Evolutionary conservation across 192 early-diverging fungal genomes (phyloP).

Genomic region (Gaertneriomyces sp.): DNA sequence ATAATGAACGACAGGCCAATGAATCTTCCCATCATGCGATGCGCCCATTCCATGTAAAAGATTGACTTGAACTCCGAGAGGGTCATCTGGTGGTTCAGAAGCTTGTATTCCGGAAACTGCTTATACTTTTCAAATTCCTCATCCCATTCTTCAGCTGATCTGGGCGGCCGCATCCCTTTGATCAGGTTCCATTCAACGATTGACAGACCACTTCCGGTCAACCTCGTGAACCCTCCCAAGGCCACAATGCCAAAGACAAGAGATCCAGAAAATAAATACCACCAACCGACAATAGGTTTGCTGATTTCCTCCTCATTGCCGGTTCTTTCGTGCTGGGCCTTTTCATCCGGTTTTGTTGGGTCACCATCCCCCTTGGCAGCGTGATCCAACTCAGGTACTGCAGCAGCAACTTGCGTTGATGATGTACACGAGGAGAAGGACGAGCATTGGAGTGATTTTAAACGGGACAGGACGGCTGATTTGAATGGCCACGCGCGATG

Average conservation of each 20-base stretch:
- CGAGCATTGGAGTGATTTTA: too few species aligned
- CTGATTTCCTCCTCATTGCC: constrained; percentile 5
- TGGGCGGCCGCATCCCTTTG: constrained; percentile 86
- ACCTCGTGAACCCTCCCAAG: constrained; percentile 88
- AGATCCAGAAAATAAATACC: constrained; percentile 83
- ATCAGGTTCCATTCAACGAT: constrained; percentile 97
- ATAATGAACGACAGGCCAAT: constrained; percentile 86
- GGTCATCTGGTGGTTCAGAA: constrained; percentile 85
- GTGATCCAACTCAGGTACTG: too few species aligned
- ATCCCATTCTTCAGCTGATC: constrained; percentile 80
- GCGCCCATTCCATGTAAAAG: constrained; percentile 98
- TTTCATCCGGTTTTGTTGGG: too few species aligned
- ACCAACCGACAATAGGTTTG: constrained; percentile 73
- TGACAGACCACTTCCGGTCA: constrained; percentile 96
- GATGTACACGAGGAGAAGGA: too few species aligned
- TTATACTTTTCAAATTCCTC: constrained; percentile 98
- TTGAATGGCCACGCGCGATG: too few species aligned
- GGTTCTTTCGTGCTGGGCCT: too few species aligned
- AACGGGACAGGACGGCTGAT: too few species aligned
- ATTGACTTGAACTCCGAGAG: constrained; percentile 93
- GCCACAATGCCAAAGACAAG: constrained; percentile 92
- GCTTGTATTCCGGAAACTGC: constrained; percentile 94
- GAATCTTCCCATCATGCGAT: constrained; percentile 89
- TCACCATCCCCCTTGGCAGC: too few species aligned
- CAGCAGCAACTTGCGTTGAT: too few species aligned